Evolutionary conservation across 371 early-diverging fungal species (phyloP), one percentile per base, ranked within the genome.

Genomic region (Entomophthora muscae): DNA sequence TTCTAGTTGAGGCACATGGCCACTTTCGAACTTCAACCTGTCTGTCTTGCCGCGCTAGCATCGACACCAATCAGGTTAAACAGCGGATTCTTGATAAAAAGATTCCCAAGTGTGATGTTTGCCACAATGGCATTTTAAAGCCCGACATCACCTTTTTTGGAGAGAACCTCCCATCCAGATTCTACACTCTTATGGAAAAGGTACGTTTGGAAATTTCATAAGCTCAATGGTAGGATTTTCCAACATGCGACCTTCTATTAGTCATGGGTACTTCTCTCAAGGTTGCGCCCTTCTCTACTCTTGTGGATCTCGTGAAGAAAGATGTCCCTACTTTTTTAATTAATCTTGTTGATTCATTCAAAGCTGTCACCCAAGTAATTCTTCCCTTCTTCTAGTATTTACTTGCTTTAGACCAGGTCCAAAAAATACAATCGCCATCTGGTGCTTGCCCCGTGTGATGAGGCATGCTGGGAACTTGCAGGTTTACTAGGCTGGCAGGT

Each of bases 111-210:
- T 94, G 93, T 69, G 53, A 61, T 22, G 24, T 68, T 12, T 93
- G 92, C 69, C 66, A 72, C 5, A 42, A 42, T 28, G 82, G 83
- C 12, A 71, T 86, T 24, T 81, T 96, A 65, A 96, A 96, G 68
- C 95, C 95, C 1, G 85, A 90, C 66, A 97, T 97, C 61, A 87
- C 89, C 0, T 97, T 97, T 66, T 97, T 97, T 73, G 95, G 95
- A 22, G 93, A 97, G 70, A 68, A 73, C 28, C 76, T 97, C 54
- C 97, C 97, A 2, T 61, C 71, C 1, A 79, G 84, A 51, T 95
- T 93, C 67, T 81, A 82, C 67, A 65, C 75, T 1, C 67, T 70
- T 3, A 58, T 75, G 0, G 72, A 76, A 32, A 83, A 81, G 57
- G 67, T 68, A 64, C 52, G 64, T 65, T 24, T 42, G 53, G 17